phyloP scores from a whole-genome alignment of 2,329 filamentous ascomycete species.

The Curvularia eragrostidis region DNA sequence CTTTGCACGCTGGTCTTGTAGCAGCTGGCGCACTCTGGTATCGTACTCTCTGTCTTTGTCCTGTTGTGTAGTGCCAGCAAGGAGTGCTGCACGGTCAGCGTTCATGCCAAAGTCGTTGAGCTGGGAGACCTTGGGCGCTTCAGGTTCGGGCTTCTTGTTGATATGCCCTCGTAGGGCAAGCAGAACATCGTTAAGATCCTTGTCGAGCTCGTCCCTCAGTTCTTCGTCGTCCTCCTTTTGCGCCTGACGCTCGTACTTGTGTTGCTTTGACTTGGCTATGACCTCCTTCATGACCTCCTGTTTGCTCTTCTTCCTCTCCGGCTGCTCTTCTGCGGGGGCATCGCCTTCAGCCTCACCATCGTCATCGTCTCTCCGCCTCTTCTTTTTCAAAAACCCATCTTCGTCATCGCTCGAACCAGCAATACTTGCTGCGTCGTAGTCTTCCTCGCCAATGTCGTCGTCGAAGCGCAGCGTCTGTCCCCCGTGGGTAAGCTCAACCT shows the following conservation, averaged over 20 bases:
- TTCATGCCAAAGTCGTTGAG: constrained; percentile 57
- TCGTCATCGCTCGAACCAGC: constrained; percentile 55
- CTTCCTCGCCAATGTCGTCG: constrained; percentile 62
- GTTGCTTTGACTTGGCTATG: constrained; percentile 93
- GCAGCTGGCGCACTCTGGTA: constrained; percentile 77
- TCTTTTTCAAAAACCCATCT: constrained; percentile 50
- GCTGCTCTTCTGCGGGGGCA: constrained; percentile 59
- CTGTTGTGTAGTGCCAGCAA: constrained; percentile 67
- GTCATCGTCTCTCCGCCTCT: constrained; percentile 56
- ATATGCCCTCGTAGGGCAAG: constrained; percentile 69
- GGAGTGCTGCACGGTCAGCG: constrained; percentile 66
- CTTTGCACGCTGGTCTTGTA: constrained; percentile 81
- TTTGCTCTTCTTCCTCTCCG: constrained; percentile 90
- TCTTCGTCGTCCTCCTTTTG: constrained; percentile 94
- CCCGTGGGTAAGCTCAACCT: constrained; percentile 79
- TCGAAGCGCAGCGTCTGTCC: constrained; percentile 76
- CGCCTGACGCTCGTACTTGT: constrained; percentile 94
- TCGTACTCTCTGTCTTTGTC: constrained; percentile 89
- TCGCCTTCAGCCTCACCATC: constrained; percentile 51
- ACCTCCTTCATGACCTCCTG: constrained; percentile 98
- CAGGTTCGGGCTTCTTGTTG: constrained; percentile 54
- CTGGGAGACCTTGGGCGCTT: constrained; percentile 51
- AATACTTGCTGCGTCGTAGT: constrained; percentile 81
- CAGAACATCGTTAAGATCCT: constrained; percentile 79
- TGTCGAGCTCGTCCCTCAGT: constrained; percentile 80